A percentile compares a stretch with the other conserved stretches of the same genome.
Conservation (phyloP, 2,329 filamentous ascomycete genomes). For the Sphaceloma murrayae region DNA sequence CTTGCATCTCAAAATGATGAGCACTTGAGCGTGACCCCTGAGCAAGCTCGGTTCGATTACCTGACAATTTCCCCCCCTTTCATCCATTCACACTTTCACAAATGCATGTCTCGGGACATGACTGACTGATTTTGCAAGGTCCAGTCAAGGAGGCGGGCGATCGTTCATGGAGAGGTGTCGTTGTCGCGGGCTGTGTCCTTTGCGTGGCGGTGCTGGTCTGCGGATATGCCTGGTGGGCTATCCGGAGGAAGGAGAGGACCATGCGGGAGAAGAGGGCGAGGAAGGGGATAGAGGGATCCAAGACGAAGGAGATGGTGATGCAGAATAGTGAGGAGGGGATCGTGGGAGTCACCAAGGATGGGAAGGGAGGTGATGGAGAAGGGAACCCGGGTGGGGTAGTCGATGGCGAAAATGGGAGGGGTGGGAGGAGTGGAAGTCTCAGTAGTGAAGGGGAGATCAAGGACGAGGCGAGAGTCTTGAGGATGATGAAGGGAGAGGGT, state of each 20-base stretch:
- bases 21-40: too few species aligned
- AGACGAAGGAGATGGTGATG: not conserved
- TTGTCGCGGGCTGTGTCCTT: not conserved
- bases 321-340: not conserved
- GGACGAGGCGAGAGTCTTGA: not conserved
- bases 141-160: not conserved
- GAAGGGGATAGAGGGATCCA: too few species aligned
- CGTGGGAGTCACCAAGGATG: not conserved
- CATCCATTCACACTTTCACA: not conserved
- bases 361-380: not conserved
- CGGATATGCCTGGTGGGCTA: conserved; percentile 4
- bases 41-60: not conserved
- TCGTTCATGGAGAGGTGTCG: conserved; percentile 3
- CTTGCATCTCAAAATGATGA: too few species aligned
- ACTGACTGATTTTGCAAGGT: not conserved
- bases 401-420: not conserved
- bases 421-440: not conserved
- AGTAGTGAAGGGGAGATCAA: not conserved
- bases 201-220: not conserved
- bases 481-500: not conserved
- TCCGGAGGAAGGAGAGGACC: not conserved
- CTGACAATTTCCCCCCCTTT: not conserved
- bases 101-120: not conserved
- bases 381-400: not conserved
- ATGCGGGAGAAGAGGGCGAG: not conserved